Evolutionary conservation across 2,329 filamentous ascomycete genomes (phyloP), one percentile per base, ranked within the genome.

Genomic region (Sporothrix mexicana): DNA sequence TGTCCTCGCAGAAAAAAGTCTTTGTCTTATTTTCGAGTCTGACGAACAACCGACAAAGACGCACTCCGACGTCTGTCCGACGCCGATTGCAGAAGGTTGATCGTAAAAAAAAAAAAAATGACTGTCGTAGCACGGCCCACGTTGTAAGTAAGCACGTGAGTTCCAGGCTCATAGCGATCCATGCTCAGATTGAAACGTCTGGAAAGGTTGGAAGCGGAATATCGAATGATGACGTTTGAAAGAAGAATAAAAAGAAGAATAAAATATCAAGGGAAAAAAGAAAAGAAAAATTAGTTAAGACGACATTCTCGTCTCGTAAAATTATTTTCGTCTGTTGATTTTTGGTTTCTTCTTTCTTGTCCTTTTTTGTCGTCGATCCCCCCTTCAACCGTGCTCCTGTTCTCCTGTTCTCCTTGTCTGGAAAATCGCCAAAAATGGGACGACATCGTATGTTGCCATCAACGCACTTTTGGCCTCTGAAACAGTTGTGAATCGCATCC

Each of bases 371-470:
- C 9, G n/a, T 36, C 13, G 17, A 59, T 17, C 36, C 13, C 25
- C 36, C 30, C 7, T 36, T 13, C 23, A 12, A 36, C 17, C 36
- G 17, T 17, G 25, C 51, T 20, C 23, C 25, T n/a, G 25, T 20
- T 20, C 23, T 36, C 13, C 55, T 15, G 55, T 59, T 20, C 55
- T 59, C 8, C 13, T 30, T 10, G 25, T 59, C 36, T 59, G 25
- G 25, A 59, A 59, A 59, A 59, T 59, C 13, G 23, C 13, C 30
- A 5, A 25, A 36, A 67, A 72, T 72, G 69, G 66, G 70, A 72
- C 70, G 74, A 74, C 49, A 70, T 74, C 74, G 72, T 74, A 74
- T 43, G 74, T 73, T 73, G 45, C n/a, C 2, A 25, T 68, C 57
- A 70, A 41, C 71, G 25, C 71, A 68, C 36, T 43, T 62, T 55